These are phyloP conservation scores for Erythrophleum fordii DNA, from an alignment of 306 rosid species.

Conservation along the genomic window DNA sequence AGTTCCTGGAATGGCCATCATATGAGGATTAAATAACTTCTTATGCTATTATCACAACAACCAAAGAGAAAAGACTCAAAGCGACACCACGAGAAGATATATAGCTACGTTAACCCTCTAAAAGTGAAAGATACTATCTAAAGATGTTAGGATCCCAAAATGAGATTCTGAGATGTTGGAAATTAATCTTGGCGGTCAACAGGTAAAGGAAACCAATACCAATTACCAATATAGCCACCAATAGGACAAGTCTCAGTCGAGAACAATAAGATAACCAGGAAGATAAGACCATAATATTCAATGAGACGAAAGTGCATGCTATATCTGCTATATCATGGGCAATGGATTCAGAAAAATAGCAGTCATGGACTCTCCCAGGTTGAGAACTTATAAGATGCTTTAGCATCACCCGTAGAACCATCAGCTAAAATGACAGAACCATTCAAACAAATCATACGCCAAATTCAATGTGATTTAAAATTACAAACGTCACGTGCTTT, in stretches of 20 bases:
- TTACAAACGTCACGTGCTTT: not conserved
- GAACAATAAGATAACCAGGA: not conserved
- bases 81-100: not conserved
- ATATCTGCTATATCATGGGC: not conserved
- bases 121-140: not conserved
- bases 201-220: not conserved
- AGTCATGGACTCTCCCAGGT: not conserved
- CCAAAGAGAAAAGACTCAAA: conserved; percentile 9
- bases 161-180: not conserved
- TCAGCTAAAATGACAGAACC: not conserved
- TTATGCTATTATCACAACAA: conserved; percentile 13
- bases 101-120: not conserved
- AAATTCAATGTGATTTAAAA: not conserved
- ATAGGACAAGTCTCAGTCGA: not conserved
- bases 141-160: not conserved
- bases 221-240: not conserved
- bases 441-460: not conserved
- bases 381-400: not conserved
- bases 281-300: not conserved
- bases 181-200: not conserved
- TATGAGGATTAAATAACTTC: conserved; percentile 29
- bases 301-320: not conserved
- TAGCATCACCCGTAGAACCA: not conserved
- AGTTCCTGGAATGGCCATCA: conserved; percentile 73
- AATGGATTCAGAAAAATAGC: not conserved